Percentiles rank a stretch among this genome's conserved stretches.
Evolutionary conservation across 2,329 filamentous ascomycete species (phyloP).

Genomic region (Zymoseptoria tritici): DNA sequence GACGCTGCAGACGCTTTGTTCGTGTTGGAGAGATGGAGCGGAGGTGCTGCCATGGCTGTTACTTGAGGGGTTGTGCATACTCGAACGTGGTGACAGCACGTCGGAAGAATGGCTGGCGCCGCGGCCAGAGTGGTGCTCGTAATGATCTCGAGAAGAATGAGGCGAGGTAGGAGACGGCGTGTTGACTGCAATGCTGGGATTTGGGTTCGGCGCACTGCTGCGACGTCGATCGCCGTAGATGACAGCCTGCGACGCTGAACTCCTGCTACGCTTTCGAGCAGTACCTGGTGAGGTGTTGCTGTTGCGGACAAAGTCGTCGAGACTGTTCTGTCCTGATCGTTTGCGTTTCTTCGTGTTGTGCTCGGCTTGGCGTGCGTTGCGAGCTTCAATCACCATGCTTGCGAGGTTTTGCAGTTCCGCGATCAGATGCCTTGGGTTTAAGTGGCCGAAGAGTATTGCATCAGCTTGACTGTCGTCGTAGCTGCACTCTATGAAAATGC

Average conservation of each 20-base stretch:
- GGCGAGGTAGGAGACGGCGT: slow-evolving; percentile 13
- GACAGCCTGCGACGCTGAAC: slow-evolving; percentile 17
- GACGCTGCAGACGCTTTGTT: slow-evolving; percentile 1
- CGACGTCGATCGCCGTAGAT: slow-evolving; percentile 13
- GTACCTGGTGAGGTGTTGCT: slow-evolving; percentile 18
- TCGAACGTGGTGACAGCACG: slow-evolving; percentile 17
- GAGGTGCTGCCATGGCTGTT: slow-evolving; percentile 2
- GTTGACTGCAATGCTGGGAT: slow-evolving; percentile 2
- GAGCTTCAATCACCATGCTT: slow-evolving; percentile 55
- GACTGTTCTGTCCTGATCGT: slow-evolving; percentile 40
- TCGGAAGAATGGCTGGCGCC: neutral
- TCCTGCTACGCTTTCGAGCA: slow-evolving; percentile 30
- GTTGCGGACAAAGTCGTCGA: slow-evolving; percentile 14
- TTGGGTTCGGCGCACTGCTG: slow-evolving; percentile 11
- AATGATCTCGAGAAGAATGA: slow-evolving; percentile 6
- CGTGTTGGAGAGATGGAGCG: neutral
- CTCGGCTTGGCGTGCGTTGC: slow-evolving; percentile 25
- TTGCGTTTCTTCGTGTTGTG: slow-evolving; percentile 56
- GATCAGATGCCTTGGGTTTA: slow-evolving; percentile 75
- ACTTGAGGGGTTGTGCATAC: slow-evolving; percentile 6
- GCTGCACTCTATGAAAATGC: slow-evolving; percentile 92
- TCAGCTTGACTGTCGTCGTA: slow-evolving; percentile 76
- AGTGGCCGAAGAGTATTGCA: slow-evolving; percentile 75
- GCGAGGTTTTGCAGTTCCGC: slow-evolving; percentile 70
- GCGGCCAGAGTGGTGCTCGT: slow-evolving; percentile 9